These are phyloP conservation scores for Lolium multiflorum DNA, from an alignment of 176 grass and related monocot species.

Conservation along the genomic window DNA sequence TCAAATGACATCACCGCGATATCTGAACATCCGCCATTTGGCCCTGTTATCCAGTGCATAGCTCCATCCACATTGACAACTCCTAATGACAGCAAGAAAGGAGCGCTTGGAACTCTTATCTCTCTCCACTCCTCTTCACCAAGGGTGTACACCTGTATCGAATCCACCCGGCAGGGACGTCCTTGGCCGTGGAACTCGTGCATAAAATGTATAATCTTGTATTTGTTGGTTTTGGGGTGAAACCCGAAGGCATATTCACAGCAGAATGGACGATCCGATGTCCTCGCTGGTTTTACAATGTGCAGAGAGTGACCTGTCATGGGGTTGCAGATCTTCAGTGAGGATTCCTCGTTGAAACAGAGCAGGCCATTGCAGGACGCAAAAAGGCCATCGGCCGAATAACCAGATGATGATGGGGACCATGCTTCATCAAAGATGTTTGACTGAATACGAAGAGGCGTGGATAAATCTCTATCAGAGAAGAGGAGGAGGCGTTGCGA, in stretches of 20 bases:
- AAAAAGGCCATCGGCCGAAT: background rate
- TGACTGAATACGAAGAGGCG: background rate
- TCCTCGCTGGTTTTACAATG: background rate
- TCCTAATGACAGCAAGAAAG: background rate
- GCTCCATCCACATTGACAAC: background rate
- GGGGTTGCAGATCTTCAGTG: background rate
- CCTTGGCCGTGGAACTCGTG: background rate
- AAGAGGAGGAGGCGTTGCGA: background rate
- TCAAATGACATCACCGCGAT: background rate
- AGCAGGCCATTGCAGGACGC: background rate
- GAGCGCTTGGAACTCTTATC: background rate
- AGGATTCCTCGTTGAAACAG: background rate
- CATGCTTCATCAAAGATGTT: background rate
- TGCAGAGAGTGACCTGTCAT: background rate
- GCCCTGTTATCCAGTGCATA: background rate
- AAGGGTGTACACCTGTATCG: background rate
- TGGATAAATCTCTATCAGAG: background rate
- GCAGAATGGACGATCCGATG: background rate
- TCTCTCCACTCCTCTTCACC: background rate
- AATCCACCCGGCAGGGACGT: background rate
- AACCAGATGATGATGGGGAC: background rate
- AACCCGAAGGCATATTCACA: background rate
- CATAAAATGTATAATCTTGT: background rate
- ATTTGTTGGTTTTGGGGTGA: background rate
- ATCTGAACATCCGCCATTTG: background rate